A percentile compares a stretch with the other conserved stretches of the same genome.
phyloP scores from a whole-genome alignment of 345 rosid species.

The Murraya koenigii region DNA sequence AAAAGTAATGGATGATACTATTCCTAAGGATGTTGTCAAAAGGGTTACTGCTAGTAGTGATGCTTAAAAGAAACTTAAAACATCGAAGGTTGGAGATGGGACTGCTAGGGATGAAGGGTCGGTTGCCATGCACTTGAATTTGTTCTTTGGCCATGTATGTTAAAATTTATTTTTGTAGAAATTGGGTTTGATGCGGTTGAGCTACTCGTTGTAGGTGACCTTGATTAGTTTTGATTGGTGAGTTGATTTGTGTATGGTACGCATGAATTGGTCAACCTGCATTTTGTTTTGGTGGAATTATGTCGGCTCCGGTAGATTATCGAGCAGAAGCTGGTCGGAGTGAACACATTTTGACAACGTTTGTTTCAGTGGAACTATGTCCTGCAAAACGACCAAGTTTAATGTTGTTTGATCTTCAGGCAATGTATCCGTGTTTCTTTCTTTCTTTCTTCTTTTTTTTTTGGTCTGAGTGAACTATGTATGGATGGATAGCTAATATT shows the following conservation, averaged over 20 bases:
- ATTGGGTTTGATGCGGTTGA: neutral
- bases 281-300: neutral
- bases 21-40: slow-evolving; percentile 48
- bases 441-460: too few relatives aligned
- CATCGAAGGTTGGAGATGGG: slow-evolving; percentile 12
- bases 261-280: neutral
- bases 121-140: neutral
- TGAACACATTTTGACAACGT: neutral
- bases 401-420: neutral
- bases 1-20: slow-evolving; percentile 77
- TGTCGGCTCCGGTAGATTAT: neutral
- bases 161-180: neutral
- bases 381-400: neutral
- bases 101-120: neutral
- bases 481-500: neutral
- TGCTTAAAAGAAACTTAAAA: slow-evolving; percentile 16
- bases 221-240: neutral
- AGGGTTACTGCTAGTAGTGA: slow-evolving; percentile 26
- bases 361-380: neutral
- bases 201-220: neutral
- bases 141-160: neutral
- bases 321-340: neutral
- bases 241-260: neutral
- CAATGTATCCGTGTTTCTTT: neutral
- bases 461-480: neutral